Evolutionary conservation across 208 protist genomes (phyloP).

Genomic region (Leishmania aethiopica): DNA sequence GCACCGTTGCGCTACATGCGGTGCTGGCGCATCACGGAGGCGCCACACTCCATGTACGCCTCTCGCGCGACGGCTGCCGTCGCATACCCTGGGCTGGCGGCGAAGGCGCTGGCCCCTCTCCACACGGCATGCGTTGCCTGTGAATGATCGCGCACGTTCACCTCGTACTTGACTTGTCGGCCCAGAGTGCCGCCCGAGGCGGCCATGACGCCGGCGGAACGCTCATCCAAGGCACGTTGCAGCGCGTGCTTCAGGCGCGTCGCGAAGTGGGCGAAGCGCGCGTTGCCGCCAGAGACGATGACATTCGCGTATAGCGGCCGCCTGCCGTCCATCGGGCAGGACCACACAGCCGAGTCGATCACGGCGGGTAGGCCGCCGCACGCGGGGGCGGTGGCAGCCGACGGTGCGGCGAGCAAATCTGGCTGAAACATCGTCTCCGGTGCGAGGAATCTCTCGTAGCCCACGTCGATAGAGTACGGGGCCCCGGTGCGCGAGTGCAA

Average conservation of each 20-base stretch:
- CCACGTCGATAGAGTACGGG: conserved; percentile 90
- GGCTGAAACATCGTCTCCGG: conserved; percentile 99
- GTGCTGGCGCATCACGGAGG: conserved; percentile 76
- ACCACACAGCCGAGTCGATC: conserved; percentile 94
- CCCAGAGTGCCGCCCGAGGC: conserved; percentile 25
- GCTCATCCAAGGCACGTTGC: conserved; percentile 23
- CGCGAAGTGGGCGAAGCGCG: conserved; percentile 97
- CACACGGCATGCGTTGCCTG: conserved; percentile 94
- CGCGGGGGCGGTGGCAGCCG: conserved; percentile 16
- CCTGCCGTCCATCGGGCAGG: conserved; percentile 97
- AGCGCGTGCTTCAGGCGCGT: conserved; percentile 41
- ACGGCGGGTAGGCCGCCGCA: conserved; percentile 86
- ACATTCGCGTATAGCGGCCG: conserved; percentile 97
- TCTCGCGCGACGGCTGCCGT: conserved; percentile 92
- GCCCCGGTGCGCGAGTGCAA: conserved; percentile 60
- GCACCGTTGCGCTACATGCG: neutral
- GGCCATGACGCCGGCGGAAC: conserved; percentile 26
- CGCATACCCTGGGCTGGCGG: conserved; percentile 91
- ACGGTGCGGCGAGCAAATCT: conserved; percentile 92
- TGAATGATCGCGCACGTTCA: conserved; percentile 94
- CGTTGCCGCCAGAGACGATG: conserved; percentile 97
- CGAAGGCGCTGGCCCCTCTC: conserved; percentile 96
- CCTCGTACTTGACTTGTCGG: conserved; percentile 76
- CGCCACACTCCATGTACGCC: conserved; percentile 98
- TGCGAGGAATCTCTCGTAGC: conserved; percentile 97